Evolutionary conservation across 2,329 filamentous ascomycete genomes (phyloP), one percentile per base, ranked within the genome.

Genomic region (Ophiostoma sp.): DNA sequence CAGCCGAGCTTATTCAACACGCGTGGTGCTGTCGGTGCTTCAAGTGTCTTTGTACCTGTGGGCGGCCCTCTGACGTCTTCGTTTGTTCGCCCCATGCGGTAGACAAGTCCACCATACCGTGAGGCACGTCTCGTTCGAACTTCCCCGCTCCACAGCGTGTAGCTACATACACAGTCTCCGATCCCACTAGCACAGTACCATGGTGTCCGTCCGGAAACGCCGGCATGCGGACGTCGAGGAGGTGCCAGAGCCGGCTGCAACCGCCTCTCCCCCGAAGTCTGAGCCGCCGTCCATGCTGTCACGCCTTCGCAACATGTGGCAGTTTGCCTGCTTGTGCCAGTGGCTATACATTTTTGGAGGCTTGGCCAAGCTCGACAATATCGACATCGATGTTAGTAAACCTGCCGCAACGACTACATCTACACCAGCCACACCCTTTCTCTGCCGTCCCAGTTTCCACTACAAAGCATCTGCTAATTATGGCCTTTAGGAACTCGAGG

Each of bases 291-390:
- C 81, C 4, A 75, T 88, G 69, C 83, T 96, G 36, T 82, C 87
- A 71, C 88, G 85, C 74, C 86, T 98, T 74, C 88, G 94, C 73
- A 95, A 92, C 78, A 93, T 92, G 85, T 98, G 94, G 94, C 91
- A 97, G 79, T 97, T 98, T 80, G 92, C 94, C 72, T 94, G 93
- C 76, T 82, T 98, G 8, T 93, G 90, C 81, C 94, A 99, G 80
- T 99, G 93, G 86, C 92, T 98, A 72, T 91, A 90, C 78, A 87
- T 94, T 57, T 99, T 99, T 79, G 94, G 94, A 72, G 89, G 90
- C 76, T 89, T 89, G 62, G 89, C 96, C 78, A 97, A 96, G 81
- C 91, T 98, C 74, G 90, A 96, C 73, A 89, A 90, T 77, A 85
- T 97, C 73, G 93, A 94, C 77, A 91, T 97, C 74, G 94, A 98